Conservation (phyloP, 2,329 filamentous ascomycete genomes). For the Leptographium galeiforme region DNA sequence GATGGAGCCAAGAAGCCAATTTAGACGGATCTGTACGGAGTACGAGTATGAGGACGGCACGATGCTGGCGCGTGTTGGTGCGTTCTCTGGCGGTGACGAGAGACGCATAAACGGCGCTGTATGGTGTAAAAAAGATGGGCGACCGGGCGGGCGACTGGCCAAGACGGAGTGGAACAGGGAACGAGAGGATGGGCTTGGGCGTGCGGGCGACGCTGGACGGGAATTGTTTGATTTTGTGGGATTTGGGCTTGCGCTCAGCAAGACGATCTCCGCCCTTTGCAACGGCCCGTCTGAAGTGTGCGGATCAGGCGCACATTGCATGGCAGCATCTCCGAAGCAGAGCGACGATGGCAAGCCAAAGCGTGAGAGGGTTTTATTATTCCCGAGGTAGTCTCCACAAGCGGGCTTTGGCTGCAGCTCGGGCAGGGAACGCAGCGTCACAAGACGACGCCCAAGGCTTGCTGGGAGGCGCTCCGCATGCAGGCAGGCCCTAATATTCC, state of each 20-base stretch:
- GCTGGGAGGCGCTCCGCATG: background rate
- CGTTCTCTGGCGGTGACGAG: too few relatives aligned
- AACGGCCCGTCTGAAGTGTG: background rate
- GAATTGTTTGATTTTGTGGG: too few relatives aligned
- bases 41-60: too few relatives aligned
- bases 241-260: background rate
- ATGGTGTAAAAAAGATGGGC: too few relatives aligned
- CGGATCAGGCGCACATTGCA: slow-evolving; percentile 1
- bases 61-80: too few relatives aligned
- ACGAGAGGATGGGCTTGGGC: too few relatives aligned
- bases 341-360: background rate
- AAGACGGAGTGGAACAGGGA: too few relatives aligned
- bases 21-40: too few relatives aligned
- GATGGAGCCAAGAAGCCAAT: too few relatives aligned
- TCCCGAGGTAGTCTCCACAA: background rate
- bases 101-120: too few relatives aligned
- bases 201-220: too few relatives aligned
- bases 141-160: too few relatives aligned
- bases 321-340: background rate
- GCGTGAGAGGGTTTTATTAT: background rate
- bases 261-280: background rate
- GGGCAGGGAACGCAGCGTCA: background rate
- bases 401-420: background rate
- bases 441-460: background rate
- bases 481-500: background rate